Percentiles rank a stretch among this genome's conserved stretches.
Conservation (phyloP, 73 alveolate genomes). For the Paramecium pentaurelia region DNA sequence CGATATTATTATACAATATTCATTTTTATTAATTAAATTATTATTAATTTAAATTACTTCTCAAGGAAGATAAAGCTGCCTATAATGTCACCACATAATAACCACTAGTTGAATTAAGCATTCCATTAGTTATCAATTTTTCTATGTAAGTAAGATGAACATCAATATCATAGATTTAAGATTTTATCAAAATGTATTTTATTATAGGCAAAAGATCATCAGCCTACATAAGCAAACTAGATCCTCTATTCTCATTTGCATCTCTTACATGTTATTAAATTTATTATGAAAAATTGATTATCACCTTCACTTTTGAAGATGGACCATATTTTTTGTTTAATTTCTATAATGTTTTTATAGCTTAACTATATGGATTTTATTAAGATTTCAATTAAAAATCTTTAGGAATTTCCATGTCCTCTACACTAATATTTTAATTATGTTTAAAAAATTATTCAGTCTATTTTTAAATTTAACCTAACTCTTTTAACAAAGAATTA, state of each 20-base stretch:
- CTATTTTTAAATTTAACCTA: neutral
- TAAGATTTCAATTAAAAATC: neutral
- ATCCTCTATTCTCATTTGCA: neutral
- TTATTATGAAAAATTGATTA: neutral
- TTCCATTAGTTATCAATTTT: neutral
- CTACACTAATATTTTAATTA: neutral
- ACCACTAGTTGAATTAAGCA: neutral
- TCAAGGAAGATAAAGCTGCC: neutral
- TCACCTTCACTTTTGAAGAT: neutral
- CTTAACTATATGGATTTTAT: neutral
- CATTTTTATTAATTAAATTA: neutral
- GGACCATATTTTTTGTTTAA: neutral
- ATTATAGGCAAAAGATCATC: slow-evolving; percentile 13
- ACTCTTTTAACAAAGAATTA: neutral
- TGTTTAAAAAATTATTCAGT: neutral
- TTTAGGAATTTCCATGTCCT: neutral
- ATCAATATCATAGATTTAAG: neutral
- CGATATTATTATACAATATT: neutral
- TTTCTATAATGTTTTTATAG: neutral
- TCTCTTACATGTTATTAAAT: neutral
- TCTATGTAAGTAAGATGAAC: neutral
- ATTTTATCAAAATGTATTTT: neutral
- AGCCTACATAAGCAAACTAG: slow-evolving; percentile 5
- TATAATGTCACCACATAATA: neutral
- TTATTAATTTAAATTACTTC: neutral